Conservation (phyloP, 345 rosid genomes). For the Rubroshorea leprosula region DNA sequence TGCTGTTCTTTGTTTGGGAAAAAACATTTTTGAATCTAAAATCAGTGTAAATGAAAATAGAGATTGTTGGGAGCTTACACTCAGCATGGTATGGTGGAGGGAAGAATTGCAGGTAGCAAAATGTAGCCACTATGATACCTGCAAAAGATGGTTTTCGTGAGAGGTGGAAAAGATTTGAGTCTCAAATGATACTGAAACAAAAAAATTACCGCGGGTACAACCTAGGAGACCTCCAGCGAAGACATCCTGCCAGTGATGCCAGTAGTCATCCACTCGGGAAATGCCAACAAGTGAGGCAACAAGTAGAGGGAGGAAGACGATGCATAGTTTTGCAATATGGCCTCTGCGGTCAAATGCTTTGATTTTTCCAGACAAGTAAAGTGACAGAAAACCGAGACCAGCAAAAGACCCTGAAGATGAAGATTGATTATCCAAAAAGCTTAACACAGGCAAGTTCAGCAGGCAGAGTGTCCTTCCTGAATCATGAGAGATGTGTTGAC, state of each 20-base stretch:
- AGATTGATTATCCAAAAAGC: background rate
- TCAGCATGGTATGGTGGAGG: conserved; percentile 59
- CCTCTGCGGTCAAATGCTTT: conserved; percentile 62
- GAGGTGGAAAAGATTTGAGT: conserved; percentile 3
- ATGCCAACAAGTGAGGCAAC: conserved; percentile 60
- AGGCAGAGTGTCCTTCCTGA: background rate
- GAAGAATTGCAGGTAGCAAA: conserved; percentile 72
- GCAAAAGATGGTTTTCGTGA: conserved; percentile 12
- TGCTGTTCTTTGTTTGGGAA: too few relatives aligned
- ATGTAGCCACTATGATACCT: conserved; percentile 53
- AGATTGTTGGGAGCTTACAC: conserved; percentile 26
- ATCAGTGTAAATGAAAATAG: background rate
- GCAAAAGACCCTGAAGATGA: conserved; percentile 59
- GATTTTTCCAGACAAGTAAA: conserved; percentile 65
- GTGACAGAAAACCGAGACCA: conserved; percentile 52
- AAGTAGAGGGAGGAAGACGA: conserved; percentile 58
- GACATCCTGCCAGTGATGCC: conserved; percentile 90
- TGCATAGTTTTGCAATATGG: conserved; percentile 66
- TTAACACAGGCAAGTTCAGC: background rate
- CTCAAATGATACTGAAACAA: conserved; percentile 8
- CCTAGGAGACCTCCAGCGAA: conserved; percentile 80
- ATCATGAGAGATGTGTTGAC: background rate
- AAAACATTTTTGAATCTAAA: background rate
- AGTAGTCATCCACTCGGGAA: conserved; percentile 82
- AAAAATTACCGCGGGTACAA: conserved; percentile 16